phyloP scores from a whole-genome alignment of 164 flowering plant species.

The Sextonia rubra region DNA sequence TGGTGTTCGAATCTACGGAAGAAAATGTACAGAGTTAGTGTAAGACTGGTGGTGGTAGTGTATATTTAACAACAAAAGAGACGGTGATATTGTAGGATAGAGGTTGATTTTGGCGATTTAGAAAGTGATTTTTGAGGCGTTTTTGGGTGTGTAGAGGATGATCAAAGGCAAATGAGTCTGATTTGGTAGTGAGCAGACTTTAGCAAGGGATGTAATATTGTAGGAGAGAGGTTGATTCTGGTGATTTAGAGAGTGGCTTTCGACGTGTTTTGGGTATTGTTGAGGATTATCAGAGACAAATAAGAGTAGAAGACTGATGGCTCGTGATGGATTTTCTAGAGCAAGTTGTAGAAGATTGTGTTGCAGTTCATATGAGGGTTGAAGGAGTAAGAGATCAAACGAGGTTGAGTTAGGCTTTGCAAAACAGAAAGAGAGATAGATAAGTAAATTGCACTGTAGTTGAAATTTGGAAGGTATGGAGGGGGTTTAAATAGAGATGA shows the following conservation, averaged over 20 bases:
- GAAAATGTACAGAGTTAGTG: background rate
- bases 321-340: background rate
- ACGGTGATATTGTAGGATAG: background rate
- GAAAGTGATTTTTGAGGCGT: background rate
- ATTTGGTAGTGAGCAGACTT: no score
- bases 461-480: slow-evolving; percentile 23
- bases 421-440: background rate
- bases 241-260: background rate
- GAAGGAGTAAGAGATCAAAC: background rate
- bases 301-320: background rate
- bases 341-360: background rate
- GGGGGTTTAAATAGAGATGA: slow-evolving; percentile 39
- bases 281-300: no score
- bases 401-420: background rate
- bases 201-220: no score
- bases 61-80: background rate
- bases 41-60: background rate
- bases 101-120: background rate
- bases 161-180: no score
- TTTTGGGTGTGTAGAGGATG: no score
- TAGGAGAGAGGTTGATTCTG: background rate
- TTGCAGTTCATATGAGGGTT: background rate
- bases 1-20: background rate
- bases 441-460: background rate
- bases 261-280: background rate